These are phyloP conservation scores for Penicillium digitatum DNA, from an alignment of 2,329 filamentous ascomycete species.

Conservation along the genomic window DNA sequence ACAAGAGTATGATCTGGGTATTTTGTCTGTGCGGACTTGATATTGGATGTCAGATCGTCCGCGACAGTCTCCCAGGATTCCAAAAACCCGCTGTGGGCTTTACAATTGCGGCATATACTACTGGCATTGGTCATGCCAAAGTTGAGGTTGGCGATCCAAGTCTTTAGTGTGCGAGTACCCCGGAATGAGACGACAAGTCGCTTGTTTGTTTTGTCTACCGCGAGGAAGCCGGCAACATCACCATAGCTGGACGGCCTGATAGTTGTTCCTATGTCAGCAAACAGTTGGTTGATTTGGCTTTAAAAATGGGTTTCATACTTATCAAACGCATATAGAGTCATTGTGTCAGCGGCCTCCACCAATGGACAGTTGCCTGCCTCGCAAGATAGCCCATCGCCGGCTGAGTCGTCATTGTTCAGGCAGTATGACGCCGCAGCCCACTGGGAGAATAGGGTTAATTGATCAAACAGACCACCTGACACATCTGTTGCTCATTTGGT, in stretches of 20 bases:
- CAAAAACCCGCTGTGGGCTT: slow-evolving; percentile 48
- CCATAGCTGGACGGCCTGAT: slow-evolving; percentile 27
- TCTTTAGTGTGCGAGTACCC: slow-evolving; percentile 30
- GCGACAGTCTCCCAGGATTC: slow-evolving; percentile 42
- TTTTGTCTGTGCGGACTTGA: slow-evolving; percentile 28
- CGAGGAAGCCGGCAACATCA: slow-evolving; percentile 48
- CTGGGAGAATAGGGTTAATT: slow-evolving; percentile 48
- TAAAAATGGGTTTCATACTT: slow-evolving; percentile 36
- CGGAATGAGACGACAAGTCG: slow-evolving; percentile 38
- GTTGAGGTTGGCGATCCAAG: slow-evolving; percentile 35
- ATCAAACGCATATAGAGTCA: slow-evolving; percentile 48
- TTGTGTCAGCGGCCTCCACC: slow-evolving; percentile 47
- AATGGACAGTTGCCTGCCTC: slow-evolving; percentile 45
- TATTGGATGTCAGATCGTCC: slow-evolving; percentile 35
- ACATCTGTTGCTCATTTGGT: slow-evolving; percentile 30
- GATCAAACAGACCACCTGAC: slow-evolving; percentile 37
- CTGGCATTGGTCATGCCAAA: slow-evolving; percentile 28
- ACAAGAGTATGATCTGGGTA: slow-evolving; percentile 45
- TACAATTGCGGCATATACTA: slow-evolving; percentile 45
- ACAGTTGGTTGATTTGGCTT: not conserved
- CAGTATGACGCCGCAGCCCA: slow-evolving; percentile 55
- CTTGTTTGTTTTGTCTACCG: slow-evolving; percentile 44
- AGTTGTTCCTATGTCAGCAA: not conserved
- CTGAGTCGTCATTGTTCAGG: slow-evolving; percentile 45
- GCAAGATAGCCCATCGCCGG: slow-evolving; percentile 45